Evolutionary conservation across 2,329 filamentous ascomycete genomes (phyloP), one percentile per base, ranked within the genome.

Genomic region (Emydomyces testavorans): DNA sequence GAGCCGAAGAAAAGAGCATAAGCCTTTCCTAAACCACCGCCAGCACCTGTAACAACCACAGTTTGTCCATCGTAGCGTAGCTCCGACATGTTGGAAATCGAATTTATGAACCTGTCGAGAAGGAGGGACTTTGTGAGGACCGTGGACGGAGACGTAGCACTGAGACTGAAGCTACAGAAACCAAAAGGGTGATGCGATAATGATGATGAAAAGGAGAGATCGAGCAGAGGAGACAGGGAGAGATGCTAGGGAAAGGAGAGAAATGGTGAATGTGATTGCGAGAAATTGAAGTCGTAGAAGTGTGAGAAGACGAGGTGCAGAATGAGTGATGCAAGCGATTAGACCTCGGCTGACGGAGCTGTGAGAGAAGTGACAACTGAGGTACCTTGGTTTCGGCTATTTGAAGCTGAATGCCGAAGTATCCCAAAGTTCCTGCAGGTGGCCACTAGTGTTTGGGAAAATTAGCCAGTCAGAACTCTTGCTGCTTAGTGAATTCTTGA

Each of bases 1-100:
- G 85, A 88, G 50, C 78, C 92, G 64, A 94, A 96, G 75, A 94
- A 96, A 52, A 82, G 72, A 57, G 84, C 83, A 70, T 93, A 93
- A 64, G 82, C 81, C 69, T 82, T 85, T 56, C 85, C 85, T 49
- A 92, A 69, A 55, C 86, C 86, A 66, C 83, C 85, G 54, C 86
- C 86, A 53, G 85, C 85, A 60, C 86, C 87, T 40, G 86, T 94
- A 56, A 94, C 81, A 56, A 94, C 85, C 59, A 89, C 85, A 57
- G 86, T 87, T 75, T 92, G 86, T 69, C 81, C 83, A 70, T 93
- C 88, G 65, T 83, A 94, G 61, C 87, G 78, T 62, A 94, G 72
- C 66, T 84, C 77, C 70, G 73, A 80, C 82, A 84, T 75, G 54
- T 53, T 44, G 41, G 16, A 29, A 2, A 6, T 36, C 3, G 16